Evolutionary conservation across 1,284 basidiomycete species (phyloP), one percentile per base, ranked within the genome.

Genomic region (Papiliotrema nemorosa): DNA sequence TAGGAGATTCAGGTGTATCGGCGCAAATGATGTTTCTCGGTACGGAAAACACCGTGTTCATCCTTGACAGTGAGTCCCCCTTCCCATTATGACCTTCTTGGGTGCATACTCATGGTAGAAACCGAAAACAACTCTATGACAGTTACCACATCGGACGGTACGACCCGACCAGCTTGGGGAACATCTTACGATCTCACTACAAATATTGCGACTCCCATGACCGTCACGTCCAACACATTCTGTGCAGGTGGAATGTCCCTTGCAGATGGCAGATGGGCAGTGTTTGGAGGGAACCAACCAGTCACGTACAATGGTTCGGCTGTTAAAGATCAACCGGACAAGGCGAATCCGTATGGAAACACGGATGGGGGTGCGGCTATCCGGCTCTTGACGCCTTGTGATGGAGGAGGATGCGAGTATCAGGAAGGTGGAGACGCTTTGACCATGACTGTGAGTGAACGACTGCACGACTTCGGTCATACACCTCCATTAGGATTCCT

Each of bases 181-280:
- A 67, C 63, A n/a, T 74, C 71, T 44, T 79, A 78, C 57, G 71
- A 78, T 55, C 64, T 76, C 46, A 50, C 57, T 10, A 73, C 74
- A 27, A 78, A 80, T 64, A 52, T 55, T 25, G 73, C 67, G 29
- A 73, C 75, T 2, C 62, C 78, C 4, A 78, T 93, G 85, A 82
- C 85, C 49, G 81, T 94, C 44, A 67, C 73, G 43, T 88, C 86
- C 33, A 93, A 94, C 73, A 80, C 83, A 12, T 94, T 96, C 76
- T 92, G 76, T 53, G 77, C 77, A 3, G 78, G 76, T 27, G 78
- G 79, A 12, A 69, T 72, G 46, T 62, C 73, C 2, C 55, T 78
- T 13, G 78, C 73, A 5, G 78, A 80, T 57, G 79, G 79, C 13
- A 73, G 72, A 5, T 78, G 77, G 78, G 68, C 59, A 27, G 62